phyloP scores from a whole-genome alignment of 2,329 filamentous ascomycete species.

The Chrysoporthe cubensis region DNA sequence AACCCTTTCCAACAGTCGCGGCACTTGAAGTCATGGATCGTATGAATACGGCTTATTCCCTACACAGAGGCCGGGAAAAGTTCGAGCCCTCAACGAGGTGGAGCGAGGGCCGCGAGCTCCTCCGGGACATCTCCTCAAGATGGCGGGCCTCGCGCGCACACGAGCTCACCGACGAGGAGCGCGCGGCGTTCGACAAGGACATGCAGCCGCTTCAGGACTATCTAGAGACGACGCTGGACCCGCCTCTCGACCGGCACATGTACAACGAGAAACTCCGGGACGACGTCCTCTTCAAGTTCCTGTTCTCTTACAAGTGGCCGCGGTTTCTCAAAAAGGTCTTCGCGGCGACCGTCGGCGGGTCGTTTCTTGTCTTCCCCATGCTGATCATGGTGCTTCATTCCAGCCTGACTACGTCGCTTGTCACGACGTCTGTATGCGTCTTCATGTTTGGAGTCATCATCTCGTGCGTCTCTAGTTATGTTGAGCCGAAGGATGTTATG shows the following conservation, averaged over 20 bases:
- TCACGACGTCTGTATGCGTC: conserved; percentile 1
- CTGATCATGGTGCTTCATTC: conserved; percentile 4
- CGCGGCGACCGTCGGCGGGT: neutral
- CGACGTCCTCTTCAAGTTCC: neutral
- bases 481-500: neutral
- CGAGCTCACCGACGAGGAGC: neutral
- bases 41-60: neutral
- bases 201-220: neutral
- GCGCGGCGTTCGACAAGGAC: neutral
- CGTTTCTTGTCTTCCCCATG: neutral
- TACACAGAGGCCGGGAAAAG: neutral
- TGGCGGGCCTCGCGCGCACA: neutral
- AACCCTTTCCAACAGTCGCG: neutral
- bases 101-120: neutral
- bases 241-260: neutral
- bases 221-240: neutral
- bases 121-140: neutral
- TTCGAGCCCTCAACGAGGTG: neutral
- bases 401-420: neutral
- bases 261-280: neutral
- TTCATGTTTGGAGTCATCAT: neutral
- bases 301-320: neutral
- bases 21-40: neutral
- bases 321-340: neutral
- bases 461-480: neutral